Percentiles rank a stretch among this genome's conserved stretches.
Conservation (phyloP, 208 protist species). For the Acanthamoeba healyi region DNA sequence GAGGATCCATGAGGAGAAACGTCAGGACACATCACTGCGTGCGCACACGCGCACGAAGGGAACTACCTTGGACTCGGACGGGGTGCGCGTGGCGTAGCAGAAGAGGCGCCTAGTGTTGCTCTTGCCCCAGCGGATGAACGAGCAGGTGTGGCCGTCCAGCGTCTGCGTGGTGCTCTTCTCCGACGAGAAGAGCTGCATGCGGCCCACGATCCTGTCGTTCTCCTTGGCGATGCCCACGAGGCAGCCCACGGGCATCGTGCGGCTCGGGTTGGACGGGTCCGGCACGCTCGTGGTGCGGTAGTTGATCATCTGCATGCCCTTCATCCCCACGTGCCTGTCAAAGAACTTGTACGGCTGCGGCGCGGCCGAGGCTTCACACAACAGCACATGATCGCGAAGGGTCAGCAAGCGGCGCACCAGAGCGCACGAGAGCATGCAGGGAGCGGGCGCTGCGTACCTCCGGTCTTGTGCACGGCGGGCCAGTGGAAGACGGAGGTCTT, state of each 20-base stretch:
- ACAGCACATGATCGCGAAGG: not conserved
- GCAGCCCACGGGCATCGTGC: constrained; percentile 96
- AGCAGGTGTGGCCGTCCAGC: constrained; percentile 97
- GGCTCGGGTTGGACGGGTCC: constrained; percentile 85
- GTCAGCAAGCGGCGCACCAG: too few relatives aligned
- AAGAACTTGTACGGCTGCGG: constrained; percentile 96
- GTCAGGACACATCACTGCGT: not conserved
- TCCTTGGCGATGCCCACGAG: constrained; percentile 94
- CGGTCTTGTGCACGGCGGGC: constrained; percentile 91
- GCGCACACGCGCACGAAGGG: too few relatives aligned
- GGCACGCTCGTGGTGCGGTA: constrained; percentile 91
- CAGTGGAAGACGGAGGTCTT: constrained; percentile 97
- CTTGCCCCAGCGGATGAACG: constrained; percentile 92
- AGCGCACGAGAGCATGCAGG: too few relatives aligned
- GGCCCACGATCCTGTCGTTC: constrained; percentile 92
- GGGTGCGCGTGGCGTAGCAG: constrained; percentile 95
- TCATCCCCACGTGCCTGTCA: constrained; percentile 94
- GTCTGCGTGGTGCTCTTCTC: constrained; percentile 95
- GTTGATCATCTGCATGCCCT: constrained; percentile 97
- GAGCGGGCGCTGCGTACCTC: too few relatives aligned
- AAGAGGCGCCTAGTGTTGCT: constrained; percentile 94
- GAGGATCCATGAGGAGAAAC: too few relatives aligned
- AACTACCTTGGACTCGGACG: constrained; percentile 76
- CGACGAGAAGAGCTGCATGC: constrained; percentile 97
- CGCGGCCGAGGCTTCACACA: not conserved